Evolutionary conservation across 2,329 filamentous ascomycete genomes (phyloP).

Genomic region (Hypoxylon sp.): DNA sequence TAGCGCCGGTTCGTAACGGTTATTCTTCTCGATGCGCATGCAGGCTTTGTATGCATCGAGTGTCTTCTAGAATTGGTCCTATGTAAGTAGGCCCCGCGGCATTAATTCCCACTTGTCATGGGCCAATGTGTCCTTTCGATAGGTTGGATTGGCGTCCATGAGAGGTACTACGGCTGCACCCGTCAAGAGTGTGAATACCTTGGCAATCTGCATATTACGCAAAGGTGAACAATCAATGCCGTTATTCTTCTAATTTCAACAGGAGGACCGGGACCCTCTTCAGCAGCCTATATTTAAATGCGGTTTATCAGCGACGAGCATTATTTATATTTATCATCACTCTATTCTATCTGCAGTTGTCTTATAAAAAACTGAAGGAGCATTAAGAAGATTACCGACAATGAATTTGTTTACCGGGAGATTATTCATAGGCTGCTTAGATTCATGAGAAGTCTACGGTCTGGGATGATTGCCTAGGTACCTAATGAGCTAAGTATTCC

Average conservation of each 20-base stretch:
- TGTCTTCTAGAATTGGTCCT: constrained; percentile 1
- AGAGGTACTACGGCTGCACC: constrained; percentile 7
- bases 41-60: constrained; percentile 11
- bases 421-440: neutral
- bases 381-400: neutral
- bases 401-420: neutral
- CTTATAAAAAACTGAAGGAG: neutral
- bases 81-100: neutral
- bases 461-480: neutral
- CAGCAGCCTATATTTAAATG: neutral
- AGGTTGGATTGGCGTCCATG: neutral
- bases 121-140: neutral
- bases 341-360: neutral
- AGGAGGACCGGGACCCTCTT: neutral
- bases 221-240: too few relatives aligned
- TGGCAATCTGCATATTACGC: constrained; percentile 15
- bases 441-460: neutral
- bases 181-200: constrained; percentile 7
- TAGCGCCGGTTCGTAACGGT: constrained; percentile 2
- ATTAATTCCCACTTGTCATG: constrained; percentile 5
- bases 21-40: constrained; percentile 5
- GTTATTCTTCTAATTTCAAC: neutral
- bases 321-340: neutral
- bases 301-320: neutral
- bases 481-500: neutral